These are phyloP conservation scores for Colletotrichum graminicola DNA, from an alignment of 2,329 filamentous ascomycete species.

Conservation along the genomic window DNA sequence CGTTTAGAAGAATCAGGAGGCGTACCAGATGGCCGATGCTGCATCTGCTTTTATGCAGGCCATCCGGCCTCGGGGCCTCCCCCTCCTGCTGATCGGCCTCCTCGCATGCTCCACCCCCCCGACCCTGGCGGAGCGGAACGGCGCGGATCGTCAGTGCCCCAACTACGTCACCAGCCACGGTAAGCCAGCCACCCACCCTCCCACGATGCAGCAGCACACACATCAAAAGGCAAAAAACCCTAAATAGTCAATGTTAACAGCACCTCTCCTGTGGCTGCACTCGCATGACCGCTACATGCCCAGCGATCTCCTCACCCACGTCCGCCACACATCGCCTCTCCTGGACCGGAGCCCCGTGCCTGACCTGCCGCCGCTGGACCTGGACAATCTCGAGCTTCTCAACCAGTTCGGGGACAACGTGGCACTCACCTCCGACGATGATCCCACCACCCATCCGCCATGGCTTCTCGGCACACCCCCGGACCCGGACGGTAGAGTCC, in stretches of 20 bases:
- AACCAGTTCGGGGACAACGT: constrained; percentile 44
- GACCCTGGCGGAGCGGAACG: constrained; percentile 22
- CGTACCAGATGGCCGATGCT: constrained; percentile 10
- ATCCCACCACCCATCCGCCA: constrained; percentile 45
- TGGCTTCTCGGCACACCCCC: constrained; percentile 49
- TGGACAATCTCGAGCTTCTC: constrained; percentile 48
- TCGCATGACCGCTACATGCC: constrained; percentile 49
- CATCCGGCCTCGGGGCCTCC: background rate
- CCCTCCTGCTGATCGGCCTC: constrained; percentile 19
- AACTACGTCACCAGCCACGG: constrained; percentile 49
- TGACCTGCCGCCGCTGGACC: constrained; percentile 43
- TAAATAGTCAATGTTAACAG: constrained; percentile 40
- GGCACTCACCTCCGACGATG: constrained; percentile 48
- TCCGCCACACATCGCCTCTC: constrained; percentile 48
- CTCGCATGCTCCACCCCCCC: constrained; percentile 16
- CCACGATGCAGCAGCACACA: background rate
- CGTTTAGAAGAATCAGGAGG: background rate
- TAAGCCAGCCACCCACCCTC: constrained; percentile 41
- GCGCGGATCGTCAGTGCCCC: constrained; percentile 41
- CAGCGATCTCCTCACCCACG: constrained; percentile 48
- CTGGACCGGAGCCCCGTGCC: constrained; percentile 41
- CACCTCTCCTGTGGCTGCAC: constrained; percentile 50
- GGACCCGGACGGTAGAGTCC: constrained; percentile 43
- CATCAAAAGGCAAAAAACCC: background rate
- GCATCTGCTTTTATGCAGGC: constrained; percentile 12